phyloP scores from a whole-genome alignment of 805 yeast genomes.

The Starmerella floris region DNA sequence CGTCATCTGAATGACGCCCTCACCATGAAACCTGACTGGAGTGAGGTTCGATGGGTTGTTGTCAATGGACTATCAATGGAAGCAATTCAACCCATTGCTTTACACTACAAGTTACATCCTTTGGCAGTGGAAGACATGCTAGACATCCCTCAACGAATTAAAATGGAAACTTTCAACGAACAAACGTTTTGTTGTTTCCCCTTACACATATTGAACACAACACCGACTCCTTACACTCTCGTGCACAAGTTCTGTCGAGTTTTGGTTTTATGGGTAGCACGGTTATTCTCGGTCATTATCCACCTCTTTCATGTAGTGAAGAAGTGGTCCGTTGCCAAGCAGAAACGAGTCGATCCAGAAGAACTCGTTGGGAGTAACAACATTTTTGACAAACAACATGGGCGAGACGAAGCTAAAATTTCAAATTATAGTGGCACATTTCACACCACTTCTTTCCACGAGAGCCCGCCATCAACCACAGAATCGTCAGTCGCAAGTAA shows the following conservation, averaged over 20 bases:
- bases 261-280: not conserved
- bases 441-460: not conserved
- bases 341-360: not conserved
- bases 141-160: slow-evolving; percentile 49
- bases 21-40: slow-evolving; percentile 34
- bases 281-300: not conserved
- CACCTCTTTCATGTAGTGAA: not conserved
- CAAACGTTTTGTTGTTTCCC: slow-evolving; percentile 47
- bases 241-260: not conserved
- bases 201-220: slow-evolving; percentile 34
- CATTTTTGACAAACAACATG: not conserved
- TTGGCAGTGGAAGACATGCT: slow-evolving; percentile 50
- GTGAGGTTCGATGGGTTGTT: slow-evolving; percentile 43
- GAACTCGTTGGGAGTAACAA: not conserved
- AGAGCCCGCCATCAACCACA: not conserved
- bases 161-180: slow-evolving; percentile 39
- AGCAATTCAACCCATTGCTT: slow-evolving; percentile 37
- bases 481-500: not conserved
- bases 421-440: not conserved
- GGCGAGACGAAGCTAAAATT: not conserved
- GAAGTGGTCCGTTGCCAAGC: not conserved
- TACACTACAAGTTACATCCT: slow-evolving; percentile 37
- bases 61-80: slow-evolving; percentile 53
- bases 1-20: slow-evolving; percentile 21
- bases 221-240: slow-evolving; percentile 17